Evolutionary conservation across 768 basidiomycete species (phyloP), one percentile per base, ranked within the genome.

Genomic region (Pluteus cervinus): DNA sequence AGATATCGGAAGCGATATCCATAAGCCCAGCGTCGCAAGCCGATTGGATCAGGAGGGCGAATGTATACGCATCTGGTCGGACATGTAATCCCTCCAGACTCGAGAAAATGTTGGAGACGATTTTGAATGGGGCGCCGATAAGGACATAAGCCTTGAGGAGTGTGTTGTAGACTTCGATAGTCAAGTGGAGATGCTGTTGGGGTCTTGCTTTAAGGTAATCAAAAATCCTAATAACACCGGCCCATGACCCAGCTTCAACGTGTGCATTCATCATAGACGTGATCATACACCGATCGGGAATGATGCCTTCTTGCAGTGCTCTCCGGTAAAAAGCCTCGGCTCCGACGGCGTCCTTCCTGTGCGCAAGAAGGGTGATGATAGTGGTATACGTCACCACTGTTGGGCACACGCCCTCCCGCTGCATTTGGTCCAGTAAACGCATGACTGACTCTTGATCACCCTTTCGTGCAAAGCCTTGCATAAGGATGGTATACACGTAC

Each of bases 131-230:
- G 2, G 87, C 76, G 17, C 85, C 88, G 24, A 87, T 73, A 32
- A 83, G 65, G 37, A 94, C 75, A 50, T 88, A 85, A 2, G 89
- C 88, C 58, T 87, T 88, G 47, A 94, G 62, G 17, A 96, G 68
- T 17, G 77, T 77, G 56, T 90, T 90, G 58, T 79, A 81, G 36
- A 82, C 69, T 33, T 77, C 71, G 52, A 83, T 69, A 28, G 72
- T 63, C 25, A 79, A 61, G 35, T 62, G 55, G 28, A 62, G 53
- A 37, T 62, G 57, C 37, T 33, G 21, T 18, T 47, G 33, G 8
- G 53, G 50, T 20, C 63, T 53, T 24, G 61, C 48, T 24, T 59
- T 56, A 30, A 88, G 61, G 45, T 73, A 77, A 45, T 82, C 75
- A 51, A 84, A 94, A 9, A 78, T 62, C 16, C 73, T 69, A 40